Conservation (phyloP, 768 basidiomycete species). For the Kwoniella mangroviensis region DNA sequence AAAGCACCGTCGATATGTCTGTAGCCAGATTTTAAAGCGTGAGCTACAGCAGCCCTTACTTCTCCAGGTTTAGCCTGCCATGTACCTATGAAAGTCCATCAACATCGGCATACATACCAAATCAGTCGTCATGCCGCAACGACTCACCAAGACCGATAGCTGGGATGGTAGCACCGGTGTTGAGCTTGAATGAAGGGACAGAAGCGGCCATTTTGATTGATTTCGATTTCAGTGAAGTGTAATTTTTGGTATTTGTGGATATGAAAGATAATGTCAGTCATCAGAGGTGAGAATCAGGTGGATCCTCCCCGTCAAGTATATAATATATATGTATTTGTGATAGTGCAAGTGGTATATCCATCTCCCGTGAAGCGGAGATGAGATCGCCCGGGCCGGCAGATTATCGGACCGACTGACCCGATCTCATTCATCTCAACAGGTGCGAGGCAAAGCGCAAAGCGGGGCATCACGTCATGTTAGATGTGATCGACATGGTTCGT, state of each 20-base stretch:
- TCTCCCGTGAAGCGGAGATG: not conserved
- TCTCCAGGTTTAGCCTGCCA: conserved; percentile 75
- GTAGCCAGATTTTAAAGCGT: conserved; percentile 76
- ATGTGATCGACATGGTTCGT: not conserved
- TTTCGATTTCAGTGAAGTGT: too few relatives aligned
- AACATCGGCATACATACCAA: too few relatives aligned
- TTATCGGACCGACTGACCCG: conserved; percentile 2
- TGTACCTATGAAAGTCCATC: conserved; percentile 65
- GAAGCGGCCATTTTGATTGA: conserved; percentile 16
- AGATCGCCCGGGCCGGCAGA: not conserved
- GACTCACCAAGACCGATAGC: conserved; percentile 78
- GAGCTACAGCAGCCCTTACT: conserved; percentile 74
- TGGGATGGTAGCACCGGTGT: conserved; percentile 66
- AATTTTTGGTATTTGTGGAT: too few relatives aligned
- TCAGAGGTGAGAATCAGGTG: not conserved
- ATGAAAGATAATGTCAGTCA: not conserved
- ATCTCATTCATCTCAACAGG: too few relatives aligned
- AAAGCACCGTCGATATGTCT: conserved; percentile 65
- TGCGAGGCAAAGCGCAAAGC: too few relatives aligned
- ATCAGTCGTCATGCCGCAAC: too few relatives aligned
- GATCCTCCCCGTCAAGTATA: not conserved
- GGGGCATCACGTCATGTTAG: not conserved
- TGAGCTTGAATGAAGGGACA: conserved; percentile 56
- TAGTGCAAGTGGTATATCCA: not conserved
- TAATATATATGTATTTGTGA: not conserved